Conservation (phyloP, 306 rosid genomes). For the cucumber (Cucumis sativus) region Cucumber_9930_V3 NC_026655.2:8049001-8049500, state of each 20-base stretch:
- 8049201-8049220: not conserved
- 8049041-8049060: too few species aligned
- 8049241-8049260: not conserved
- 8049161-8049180: not conserved
- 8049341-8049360: not conserved
- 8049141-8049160: not conserved
- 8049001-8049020: too few species aligned
- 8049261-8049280: not conserved
- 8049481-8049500: too few species aligned
- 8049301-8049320: not conserved
- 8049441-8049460: slow-evolving; percentile 84
- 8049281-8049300: not conserved
- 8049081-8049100: too few species aligned
- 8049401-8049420: slow-evolving; percentile 96
- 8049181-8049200: not conserved
- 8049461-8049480: slow-evolving; percentile 77
- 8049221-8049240: not conserved
- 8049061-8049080: not conserved
- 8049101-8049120: not conserved
- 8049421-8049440: slow-evolving; percentile 84
- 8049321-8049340: not conserved
- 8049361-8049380: slow-evolving; percentile 72
- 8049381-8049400: slow-evolving; percentile 98
- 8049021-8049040: not conserved
- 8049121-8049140: not conserved